These are phyloP conservation scores for Bipolaris cookei DNA, from an alignment of 2,329 filamentous ascomycete genomes.

Conservation along the genomic window DNA sequence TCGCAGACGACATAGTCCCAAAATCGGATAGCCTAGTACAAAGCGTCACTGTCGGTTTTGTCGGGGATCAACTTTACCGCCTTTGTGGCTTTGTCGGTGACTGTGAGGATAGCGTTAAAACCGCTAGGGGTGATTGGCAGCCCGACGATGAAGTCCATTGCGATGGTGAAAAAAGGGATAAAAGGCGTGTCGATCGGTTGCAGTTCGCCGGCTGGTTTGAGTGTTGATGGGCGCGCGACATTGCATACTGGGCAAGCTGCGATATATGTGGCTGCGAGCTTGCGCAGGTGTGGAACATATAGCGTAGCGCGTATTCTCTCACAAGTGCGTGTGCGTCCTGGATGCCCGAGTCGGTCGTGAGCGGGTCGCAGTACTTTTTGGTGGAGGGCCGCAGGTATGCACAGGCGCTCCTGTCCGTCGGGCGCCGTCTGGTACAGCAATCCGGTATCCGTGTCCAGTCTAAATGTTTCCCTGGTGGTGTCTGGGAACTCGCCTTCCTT, in stretches of 20 bases:
- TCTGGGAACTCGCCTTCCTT: background rate
- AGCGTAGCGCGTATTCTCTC: background rate
- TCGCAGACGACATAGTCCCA: background rate
- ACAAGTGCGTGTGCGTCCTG: background rate
- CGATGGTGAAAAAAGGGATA: background rate
- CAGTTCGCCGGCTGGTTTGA: background rate
- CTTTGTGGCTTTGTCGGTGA: background rate
- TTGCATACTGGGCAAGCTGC: background rate
- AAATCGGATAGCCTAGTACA: background rate
- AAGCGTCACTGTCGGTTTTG: background rate
- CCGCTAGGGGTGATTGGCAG: background rate
- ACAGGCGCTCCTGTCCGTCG: background rate
- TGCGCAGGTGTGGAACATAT: background rate
- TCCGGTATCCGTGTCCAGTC: background rate
- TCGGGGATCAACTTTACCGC: background rate
- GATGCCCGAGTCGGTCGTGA: background rate
- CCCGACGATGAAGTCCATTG: background rate
- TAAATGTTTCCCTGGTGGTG: background rate
- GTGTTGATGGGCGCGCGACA: background rate
- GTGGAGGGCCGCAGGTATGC: background rate
- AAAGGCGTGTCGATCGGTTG: background rate
- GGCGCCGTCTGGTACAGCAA: background rate
- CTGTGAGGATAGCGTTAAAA: background rate
- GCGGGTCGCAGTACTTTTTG: background rate
- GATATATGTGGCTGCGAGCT: background rate